A percentile compares a stretch with the other conserved stretches of the same genome.
phyloP scores from a whole-genome alignment of 2,329 filamentous ascomycete species.

The Paramyrothecium sp. region DNA sequence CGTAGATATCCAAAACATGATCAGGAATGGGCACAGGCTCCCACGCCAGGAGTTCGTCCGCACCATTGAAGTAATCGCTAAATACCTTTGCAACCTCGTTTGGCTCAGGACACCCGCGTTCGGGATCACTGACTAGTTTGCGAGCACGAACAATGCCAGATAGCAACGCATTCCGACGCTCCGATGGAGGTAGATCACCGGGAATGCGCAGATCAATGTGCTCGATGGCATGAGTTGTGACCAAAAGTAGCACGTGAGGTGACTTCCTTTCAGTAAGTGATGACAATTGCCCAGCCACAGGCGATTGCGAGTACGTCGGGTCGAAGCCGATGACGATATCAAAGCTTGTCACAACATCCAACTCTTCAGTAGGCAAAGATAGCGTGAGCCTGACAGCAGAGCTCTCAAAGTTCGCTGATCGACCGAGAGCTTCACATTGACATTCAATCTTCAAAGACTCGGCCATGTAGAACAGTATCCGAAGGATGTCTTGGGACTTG shows the following conservation, averaged over 20 bases:
- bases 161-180: slow-evolving; percentile 46
- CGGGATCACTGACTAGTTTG: slow-evolving; percentile 38
- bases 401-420: slow-evolving; percentile 22
- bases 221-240: slow-evolving; percentile 52
- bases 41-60: slow-evolving; percentile 39
- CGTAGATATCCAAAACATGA: slow-evolving; percentile 47
- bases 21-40: slow-evolving; percentile 46
- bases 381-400: slow-evolving; percentile 41
- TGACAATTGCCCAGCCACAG: slow-evolving; percentile 19
- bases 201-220: slow-evolving; percentile 50
- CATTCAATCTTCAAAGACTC: slow-evolving; percentile 35
- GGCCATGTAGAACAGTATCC: slow-evolving; percentile 51
- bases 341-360: slow-evolving; percentile 53
- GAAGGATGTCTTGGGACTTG: slow-evolving; percentile 46
- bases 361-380: slow-evolving; percentile 38
- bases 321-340: slow-evolving; percentile 57
- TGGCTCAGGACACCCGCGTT: slow-evolving; percentile 37
- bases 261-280: slow-evolving; percentile 16
- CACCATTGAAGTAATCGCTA: slow-evolving; percentile 39
- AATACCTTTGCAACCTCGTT: slow-evolving; percentile 47
- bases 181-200: slow-evolving; percentile 30
- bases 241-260: slow-evolving; percentile 45
- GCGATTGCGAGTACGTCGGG: slow-evolving; percentile 42
- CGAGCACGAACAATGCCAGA: slow-evolving; percentile 34
- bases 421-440: slow-evolving; percentile 28